Evolutionary conservation across 768 basidiomycete species (phyloP).

Genomic region (Amanita thiersii): DNA sequence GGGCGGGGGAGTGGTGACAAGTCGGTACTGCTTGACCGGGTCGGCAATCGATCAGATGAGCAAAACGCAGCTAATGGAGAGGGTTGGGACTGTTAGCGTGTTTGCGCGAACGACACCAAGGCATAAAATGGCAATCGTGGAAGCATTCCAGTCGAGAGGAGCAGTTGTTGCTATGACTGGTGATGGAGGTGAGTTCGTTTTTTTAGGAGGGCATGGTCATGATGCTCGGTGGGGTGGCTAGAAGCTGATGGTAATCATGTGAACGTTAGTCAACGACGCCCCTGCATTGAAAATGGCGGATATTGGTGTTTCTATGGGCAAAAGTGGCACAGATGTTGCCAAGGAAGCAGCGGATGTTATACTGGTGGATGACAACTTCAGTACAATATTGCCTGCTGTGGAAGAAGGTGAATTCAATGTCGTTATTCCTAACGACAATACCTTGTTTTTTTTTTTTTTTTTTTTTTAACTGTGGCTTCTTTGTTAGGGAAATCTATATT

Average conservation of each 20-base stretch:
- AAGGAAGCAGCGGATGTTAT: conserved; percentile 98
- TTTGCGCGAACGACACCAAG: conserved; percentile 94
- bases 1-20: conserved; percentile 29
- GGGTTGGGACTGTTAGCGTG: conserved; percentile 75
- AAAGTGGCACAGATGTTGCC: conserved; percentile 96
- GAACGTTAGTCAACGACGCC: conserved; percentile 75
- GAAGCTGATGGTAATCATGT: conserved; percentile 6
- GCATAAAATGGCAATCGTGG: conserved; percentile 97
- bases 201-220: neutral
- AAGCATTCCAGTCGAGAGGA: conserved; percentile 86
- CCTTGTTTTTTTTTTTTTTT: neutral
- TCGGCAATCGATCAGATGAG: conserved; percentile 80
- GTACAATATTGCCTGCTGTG: conserved; percentile 87
- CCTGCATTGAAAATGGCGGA: conserved; percentile 97
- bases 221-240: conserved; percentile 1
- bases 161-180: conserved; percentile 96
- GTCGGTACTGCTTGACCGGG: conserved; percentile 61
- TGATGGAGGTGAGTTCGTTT: conserved; percentile 65
- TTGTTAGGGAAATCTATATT: conserved; percentile 87
- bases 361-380: conserved; percentile 95
- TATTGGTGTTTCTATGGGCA: conserved; percentile 97
- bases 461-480: conserved; percentile 8
- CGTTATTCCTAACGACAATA: neutral
- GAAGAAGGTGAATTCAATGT: conserved; percentile 62
- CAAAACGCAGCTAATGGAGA: conserved; percentile 72